Evolutionary conservation across 2,329 filamentous ascomycete genomes (phyloP).

Genomic region (Geosmithia morbida): DNA sequence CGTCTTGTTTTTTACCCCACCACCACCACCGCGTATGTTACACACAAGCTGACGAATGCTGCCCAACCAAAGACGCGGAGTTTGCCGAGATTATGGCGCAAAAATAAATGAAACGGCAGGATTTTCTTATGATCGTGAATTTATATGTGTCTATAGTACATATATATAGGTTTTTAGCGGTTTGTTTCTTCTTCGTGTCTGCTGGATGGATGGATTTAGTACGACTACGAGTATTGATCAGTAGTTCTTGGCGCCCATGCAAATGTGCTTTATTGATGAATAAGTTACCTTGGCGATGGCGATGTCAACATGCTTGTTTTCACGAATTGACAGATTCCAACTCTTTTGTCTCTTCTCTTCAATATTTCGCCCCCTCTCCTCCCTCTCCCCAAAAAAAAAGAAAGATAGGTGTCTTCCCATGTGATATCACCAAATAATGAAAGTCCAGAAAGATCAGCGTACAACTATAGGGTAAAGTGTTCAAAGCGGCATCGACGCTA

Average conservation of each 20-base stretch:
- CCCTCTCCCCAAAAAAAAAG: no score
- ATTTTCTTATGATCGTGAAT: conserved; percentile 3
- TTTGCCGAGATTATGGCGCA: conserved; percentile 3
- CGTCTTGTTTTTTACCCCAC: background rate
- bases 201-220: background rate
- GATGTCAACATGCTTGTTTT: no score
- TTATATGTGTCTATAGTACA: background rate
- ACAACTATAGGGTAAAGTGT: background rate
- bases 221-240: background rate
- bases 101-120: conserved; percentile 3
- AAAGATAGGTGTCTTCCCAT: no score
- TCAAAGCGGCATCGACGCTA: background rate
- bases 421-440: background rate
- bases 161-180: background rate
- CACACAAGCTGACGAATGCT: background rate
- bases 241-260: background rate
- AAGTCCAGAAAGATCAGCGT: background rate
- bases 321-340: no score
- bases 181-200: background rate
- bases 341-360: no score
- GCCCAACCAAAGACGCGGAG: conserved; percentile 1
- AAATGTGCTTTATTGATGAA: no score
- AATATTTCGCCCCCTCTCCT: no score
- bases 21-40: background rate
- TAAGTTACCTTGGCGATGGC: no score